phyloP scores from a whole-genome alignment of 306 rosid genomes.

The Morella rubra region DNA sequence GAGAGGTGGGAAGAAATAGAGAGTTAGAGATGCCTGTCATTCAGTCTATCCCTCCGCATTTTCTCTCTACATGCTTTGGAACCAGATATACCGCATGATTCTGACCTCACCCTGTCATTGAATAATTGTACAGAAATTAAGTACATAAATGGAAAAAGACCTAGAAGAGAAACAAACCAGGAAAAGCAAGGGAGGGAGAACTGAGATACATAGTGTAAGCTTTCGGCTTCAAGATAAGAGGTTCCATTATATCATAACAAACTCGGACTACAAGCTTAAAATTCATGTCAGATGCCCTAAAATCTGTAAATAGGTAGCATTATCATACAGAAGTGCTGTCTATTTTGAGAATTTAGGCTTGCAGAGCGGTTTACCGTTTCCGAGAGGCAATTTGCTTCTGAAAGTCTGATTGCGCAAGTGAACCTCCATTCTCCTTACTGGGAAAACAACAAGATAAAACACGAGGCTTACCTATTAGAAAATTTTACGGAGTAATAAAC shows the following conservation, averaged over 20 bases:
- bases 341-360: background rate
- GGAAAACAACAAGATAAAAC: slow-evolving; percentile 19
- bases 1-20: slow-evolving; percentile 11
- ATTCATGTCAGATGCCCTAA: background rate
- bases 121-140: slow-evolving; percentile 8
- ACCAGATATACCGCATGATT: slow-evolving; percentile 50
- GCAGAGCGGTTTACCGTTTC: slow-evolving; percentile 53
- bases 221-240: background rate
- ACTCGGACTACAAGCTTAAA: background rate
- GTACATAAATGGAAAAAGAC: background rate
- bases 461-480: background rate
- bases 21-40: slow-evolving; percentile 65
- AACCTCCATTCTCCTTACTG: slow-evolving; percentile 60
- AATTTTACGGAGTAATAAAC: background rate
- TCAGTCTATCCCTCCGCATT: slow-evolving; percentile 79
- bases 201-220: background rate
- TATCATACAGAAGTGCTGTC: background rate
- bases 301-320: background rate
- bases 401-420: slow-evolving; percentile 32
- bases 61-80: slow-evolving; percentile 92
- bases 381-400: slow-evolving; percentile 53
- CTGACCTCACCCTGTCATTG: slow-evolving; percentile 53
- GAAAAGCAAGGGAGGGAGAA: background rate
- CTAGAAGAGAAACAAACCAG: background rate
- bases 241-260: background rate